Base-by-base conservation (phyloP, 2,329 filamentous ascomycete species). In the Cladophialophora bantiana region DNA sequence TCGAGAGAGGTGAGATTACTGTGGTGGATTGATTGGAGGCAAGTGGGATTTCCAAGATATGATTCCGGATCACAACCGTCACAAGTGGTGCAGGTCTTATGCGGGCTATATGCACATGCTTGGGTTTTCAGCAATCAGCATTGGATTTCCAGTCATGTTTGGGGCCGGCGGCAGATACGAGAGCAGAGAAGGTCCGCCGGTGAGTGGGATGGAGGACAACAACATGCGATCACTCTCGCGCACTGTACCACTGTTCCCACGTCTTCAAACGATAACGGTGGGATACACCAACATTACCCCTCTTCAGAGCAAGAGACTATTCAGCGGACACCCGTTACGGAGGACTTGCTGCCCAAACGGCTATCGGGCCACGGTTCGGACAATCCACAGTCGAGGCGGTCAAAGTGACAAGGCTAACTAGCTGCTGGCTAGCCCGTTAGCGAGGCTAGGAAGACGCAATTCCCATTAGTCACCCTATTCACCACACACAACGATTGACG, bases 401-500 rank as follows among this genome's bases (percentile, higher is more conserved):
- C 62, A 64, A 59, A 38, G 34, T 10, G 53, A 42, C 62, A 20
- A 50, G 40, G 32, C 62, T 42, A 15, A 15, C 59, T 61, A 55
- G 35, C 20, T 18, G 20, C 3, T 7, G 26, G 13, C 31, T 35
- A 61, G 26, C 26, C 26, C 26, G 26, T 50, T 26, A 50, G 45
- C 45, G 45, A 50, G 38, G 32, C 54, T 20, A 32, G 10, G 45
- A 50, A 50, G 45, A 50, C 45, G 42, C 32, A 18, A n/a, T 61
- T 65, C 50, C 48, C 63, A 62, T 65, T 65, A 65, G 63, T 65
- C 63, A 61, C 59, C 15, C 32, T 34, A 35, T 54, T 56, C 62
- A 59, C 60, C 60, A 20, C 60, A 55, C 62, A 59, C 50, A 58
- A 38, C 7, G 36, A 32, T 18, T 40, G 32, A 32, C 10, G 34